These are phyloP conservation scores for Xylaria hypoxylon DNA, from an alignment of 2,329 filamentous ascomycete genomes.

Conservation along the genomic window DNA sequence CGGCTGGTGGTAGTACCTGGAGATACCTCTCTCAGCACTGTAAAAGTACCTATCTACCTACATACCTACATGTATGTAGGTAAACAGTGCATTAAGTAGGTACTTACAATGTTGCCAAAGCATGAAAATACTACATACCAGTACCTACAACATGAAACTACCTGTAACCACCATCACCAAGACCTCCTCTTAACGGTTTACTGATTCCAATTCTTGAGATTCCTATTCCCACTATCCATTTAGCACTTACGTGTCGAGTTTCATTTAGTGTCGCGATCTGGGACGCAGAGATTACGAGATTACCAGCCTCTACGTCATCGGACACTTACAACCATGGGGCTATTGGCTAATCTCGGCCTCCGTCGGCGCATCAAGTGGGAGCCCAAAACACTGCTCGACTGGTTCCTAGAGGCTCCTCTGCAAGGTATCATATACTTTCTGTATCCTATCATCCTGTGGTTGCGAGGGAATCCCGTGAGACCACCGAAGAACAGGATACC, in stretches of 20 bases:
- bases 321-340: conserved; percentile 53
- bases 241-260: background rate
- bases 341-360: conserved; percentile 60
- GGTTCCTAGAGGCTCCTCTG: conserved; percentile 75
- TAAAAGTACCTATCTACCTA: too few relatives aligned
- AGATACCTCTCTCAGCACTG: too few relatives aligned
- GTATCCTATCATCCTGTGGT: conserved; percentile 72
- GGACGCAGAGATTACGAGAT: background rate
- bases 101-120: background rate
- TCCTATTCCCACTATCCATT: background rate
- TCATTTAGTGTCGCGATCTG: background rate
- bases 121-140: too few relatives aligned
- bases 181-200: background rate
- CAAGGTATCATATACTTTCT: conserved; percentile 70
- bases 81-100: too few relatives aligned
- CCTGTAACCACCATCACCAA: background rate
- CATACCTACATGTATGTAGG: too few relatives aligned
- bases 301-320: conserved; percentile 23
- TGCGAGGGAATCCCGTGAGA: conserved; percentile 74
- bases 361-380: conserved; percentile 62
- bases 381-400: conserved; percentile 67
- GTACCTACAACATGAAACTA: background rate
- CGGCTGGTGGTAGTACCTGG: too few relatives aligned
- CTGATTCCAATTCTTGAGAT: background rate
- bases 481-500: conserved; percentile 66